Conservation (phyloP, 352 stramenopile species). For the Phytopythium kandeliae region DNA sequence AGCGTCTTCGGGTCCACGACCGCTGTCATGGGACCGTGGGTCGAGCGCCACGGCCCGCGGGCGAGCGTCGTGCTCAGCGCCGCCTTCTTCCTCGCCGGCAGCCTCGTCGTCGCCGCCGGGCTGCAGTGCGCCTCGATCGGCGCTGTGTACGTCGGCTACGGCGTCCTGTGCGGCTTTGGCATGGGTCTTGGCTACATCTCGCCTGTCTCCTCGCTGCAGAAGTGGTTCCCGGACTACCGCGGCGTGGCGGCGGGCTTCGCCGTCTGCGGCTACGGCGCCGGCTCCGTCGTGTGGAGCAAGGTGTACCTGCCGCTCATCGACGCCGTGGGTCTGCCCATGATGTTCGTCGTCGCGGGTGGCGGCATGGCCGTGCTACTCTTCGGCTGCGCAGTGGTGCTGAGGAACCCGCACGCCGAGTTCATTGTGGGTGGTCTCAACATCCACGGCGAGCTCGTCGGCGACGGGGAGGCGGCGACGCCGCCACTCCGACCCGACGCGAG, state of each 20-base stretch:
- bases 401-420: constrained; percentile 43
- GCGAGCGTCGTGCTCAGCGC: constrained; percentile 33
- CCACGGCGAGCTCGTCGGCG: constrained; percentile 36
- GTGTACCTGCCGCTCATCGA: constrained; percentile 37
- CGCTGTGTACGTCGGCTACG: constrained; percentile 56
- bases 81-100: constrained; percentile 36
- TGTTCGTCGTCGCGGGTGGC: constrained; percentile 36
- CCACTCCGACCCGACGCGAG: constrained; percentile 18
- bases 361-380: constrained; percentile 34
- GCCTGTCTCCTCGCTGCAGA: too few relatives aligned
- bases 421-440: constrained; percentile 45
- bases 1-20: constrained; percentile 50
- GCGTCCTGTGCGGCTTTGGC: constrained; percentile 47
- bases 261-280: constrained; percentile 47
- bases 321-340: constrained; percentile 33
- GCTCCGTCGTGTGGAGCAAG: too few relatives aligned
- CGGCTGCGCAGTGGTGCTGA: constrained; percentile 30
- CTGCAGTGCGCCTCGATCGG: constrained; percentile 37
- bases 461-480: constrained; percentile 15
- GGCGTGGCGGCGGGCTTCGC: constrained; percentile 54
- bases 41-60: constrained; percentile 46
- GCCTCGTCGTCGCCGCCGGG: constrained; percentile 43
- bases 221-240: constrained; percentile 66
- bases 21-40: constrained; percentile 56
- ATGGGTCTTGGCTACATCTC: constrained; percentile 67